Conservation (phyloP, 2,329 filamentous ascomycete genomes). For the Verticillium albo-atrum region DNA sequence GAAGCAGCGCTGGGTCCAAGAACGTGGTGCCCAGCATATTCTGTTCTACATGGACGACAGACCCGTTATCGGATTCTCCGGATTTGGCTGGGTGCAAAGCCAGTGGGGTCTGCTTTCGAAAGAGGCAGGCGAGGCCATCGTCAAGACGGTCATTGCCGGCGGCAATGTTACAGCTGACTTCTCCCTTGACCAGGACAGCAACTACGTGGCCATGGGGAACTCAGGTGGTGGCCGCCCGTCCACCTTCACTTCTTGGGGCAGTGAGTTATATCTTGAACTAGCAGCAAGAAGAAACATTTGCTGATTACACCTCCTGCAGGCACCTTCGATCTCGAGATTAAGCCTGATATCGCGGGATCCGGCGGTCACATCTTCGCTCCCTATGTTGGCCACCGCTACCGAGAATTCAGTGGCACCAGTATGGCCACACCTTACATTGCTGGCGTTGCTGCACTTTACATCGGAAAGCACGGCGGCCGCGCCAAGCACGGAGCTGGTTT, state of each 20-base stretch:
- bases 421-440: constrained; percentile 44
- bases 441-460: constrained; percentile 32
- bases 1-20: constrained; percentile 21
- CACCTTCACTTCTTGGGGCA: constrained; percentile 36
- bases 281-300: background rate
- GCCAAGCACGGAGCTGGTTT: constrained; percentile 22
- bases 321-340: constrained; percentile 35
- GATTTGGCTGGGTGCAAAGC: constrained; percentile 4
- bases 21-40: constrained; percentile 20
- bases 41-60: constrained; percentile 24
- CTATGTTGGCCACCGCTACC: constrained; percentile 30
- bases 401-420: constrained; percentile 40
- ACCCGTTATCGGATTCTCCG: constrained; percentile 10
- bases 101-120: constrained; percentile 17
- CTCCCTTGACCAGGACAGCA: constrained; percentile 15
- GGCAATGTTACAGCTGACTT: constrained; percentile 25
- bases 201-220: constrained; percentile 15
- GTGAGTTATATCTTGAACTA: background rate
- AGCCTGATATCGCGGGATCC: constrained; percentile 37
- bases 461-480: constrained; percentile 25
- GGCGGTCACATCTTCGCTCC: constrained; percentile 37
- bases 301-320: constrained; percentile 14
- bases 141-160: constrained; percentile 18
- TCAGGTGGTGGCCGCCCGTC: constrained; percentile 26
- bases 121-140: constrained; percentile 18